Evolutionary conservation across 2,329 filamentous ascomycete genomes (phyloP), one percentile per base, ranked within the genome.

Genomic region (Dactylellina drechsleri): DNA sequence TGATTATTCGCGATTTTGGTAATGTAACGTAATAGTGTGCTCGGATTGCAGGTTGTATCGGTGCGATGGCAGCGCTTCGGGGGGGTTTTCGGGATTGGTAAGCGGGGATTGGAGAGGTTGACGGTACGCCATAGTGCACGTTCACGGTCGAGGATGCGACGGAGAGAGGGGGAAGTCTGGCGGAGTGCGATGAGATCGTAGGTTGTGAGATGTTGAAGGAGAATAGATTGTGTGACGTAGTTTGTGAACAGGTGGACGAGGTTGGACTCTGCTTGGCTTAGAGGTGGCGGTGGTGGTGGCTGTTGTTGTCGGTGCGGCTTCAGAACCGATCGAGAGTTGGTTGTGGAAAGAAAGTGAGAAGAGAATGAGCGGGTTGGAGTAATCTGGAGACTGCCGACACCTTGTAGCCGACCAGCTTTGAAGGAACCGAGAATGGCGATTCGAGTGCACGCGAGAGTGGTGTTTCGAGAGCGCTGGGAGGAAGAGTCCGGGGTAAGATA

Each of bases 381-480:
- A 28, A 26, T 20, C 26, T 2, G 1, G 12, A 16, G 10, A 36
- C 31, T 10, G 18, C 64, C 43, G 18, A 41, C 6, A 47, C 70
- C 70, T 13, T 66, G 62, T 4, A 75, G 36, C 4, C 71, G 57
- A n/a, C 50, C 54, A 4, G 71, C 71, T 47, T 75, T 75, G 26
- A 75, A 52, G n/a, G 71, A 65, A n/a, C 71, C 71, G 15, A 75
- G 64, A 18, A 75, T 75, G 52, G 58, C 59, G 53, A 75, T 60
- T 18, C 71, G 71, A 10, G 71, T 66, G 64, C 71, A 75, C n/a
- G 65, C 71, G 20, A 75, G 64, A 45, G 53, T 61, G 45, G 58
- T 5, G 2, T 31, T 66, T 26, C 52, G 49, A 13, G 64, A 68
- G 6, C 58, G 16, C 47, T 75, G 65, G 23, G 50, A 52, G 4